These are phyloP conservation scores for Lentithecium fluviatile DNA, from an alignment of 495 filamentous ascomycete species.

Conservation along the genomic window DNA sequence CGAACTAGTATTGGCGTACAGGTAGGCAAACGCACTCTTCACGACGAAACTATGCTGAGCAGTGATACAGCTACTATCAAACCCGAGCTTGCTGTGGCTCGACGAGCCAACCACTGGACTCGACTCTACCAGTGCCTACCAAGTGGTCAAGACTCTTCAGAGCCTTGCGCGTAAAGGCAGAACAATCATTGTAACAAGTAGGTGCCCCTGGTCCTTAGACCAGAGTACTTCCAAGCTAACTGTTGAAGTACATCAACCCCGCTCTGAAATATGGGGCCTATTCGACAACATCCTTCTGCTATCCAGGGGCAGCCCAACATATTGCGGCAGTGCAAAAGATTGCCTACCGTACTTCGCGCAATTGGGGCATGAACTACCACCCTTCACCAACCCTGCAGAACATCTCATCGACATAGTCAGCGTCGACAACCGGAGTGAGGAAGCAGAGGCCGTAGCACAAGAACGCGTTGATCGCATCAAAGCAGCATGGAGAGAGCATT, in stretches of 20 bases:
- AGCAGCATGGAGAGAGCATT: constrained; percentile 50
- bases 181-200: constrained; percentile 64
- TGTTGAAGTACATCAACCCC: constrained; percentile 59
- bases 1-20: constrained; percentile 73
- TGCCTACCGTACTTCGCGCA: constrained; percentile 60
- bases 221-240: neutral
- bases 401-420: constrained; percentile 70
- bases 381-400: constrained; percentile 73
- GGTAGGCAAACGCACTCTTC: constrained; percentile 37
- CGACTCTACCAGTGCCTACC: constrained; percentile 73
- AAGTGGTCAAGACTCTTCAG: constrained; percentile 68
- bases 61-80: constrained; percentile 50
- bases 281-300: constrained; percentile 68
- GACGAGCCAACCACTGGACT: constrained; percentile 76
- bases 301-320: constrained; percentile 62
- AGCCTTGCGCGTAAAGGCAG: constrained; percentile 62
- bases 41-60: neutral
- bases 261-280: constrained; percentile 73
- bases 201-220: neutral
- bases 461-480: constrained; percentile 56
- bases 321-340: constrained; percentile 54
- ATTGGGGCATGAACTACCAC: constrained; percentile 56
- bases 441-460: constrained; percentile 58
- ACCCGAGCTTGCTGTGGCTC: constrained; percentile 70
- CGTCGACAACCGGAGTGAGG: constrained; percentile 63